A percentile compares a stretch with the other conserved stretches of the same genome.
These are phyloP conservation scores for Bidens hawaiensis DNA, from an alignment of 140 eudicot genomes.

Conservation along the genomic window DNA sequence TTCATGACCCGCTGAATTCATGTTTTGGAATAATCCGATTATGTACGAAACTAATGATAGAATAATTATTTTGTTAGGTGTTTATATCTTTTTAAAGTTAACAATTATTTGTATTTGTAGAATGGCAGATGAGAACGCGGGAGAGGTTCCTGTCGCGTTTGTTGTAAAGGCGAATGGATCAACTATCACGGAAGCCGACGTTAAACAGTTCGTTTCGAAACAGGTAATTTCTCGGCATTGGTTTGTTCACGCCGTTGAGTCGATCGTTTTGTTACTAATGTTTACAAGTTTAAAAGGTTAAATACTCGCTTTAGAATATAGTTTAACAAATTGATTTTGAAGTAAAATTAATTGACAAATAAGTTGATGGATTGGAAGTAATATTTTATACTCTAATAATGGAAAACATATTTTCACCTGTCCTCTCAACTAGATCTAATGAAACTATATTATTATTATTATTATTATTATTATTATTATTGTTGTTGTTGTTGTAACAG, in stretches of 20 bases:
- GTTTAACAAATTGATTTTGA: too few species aligned
- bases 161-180: conserved; percentile 67
- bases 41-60: neutral
- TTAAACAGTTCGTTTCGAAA: conserved; percentile 67
- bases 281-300: neutral
- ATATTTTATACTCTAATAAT: too few species aligned
- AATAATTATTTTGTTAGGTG: neutral
- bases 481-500: too few species aligned
- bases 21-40: neutral
- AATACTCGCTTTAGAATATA: neutral
- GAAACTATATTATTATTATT: too few species aligned
- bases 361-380: neutral
- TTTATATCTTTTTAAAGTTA: neutral
- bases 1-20: too few species aligned
- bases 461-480: too few species aligned
- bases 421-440: neutral
- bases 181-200: conserved; percentile 52
- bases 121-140: conserved; percentile 72
- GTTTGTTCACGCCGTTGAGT: neutral
- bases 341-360: neutral
- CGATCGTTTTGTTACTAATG: neutral
- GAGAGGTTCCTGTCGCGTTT: conserved; percentile 93
- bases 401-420: too few species aligned
- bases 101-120: conserved; percentile 31
- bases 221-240: conserved; percentile 41